Evolutionary conservation across 139 green algal genomes (phyloP), one percentile per base, ranked within the genome.

Genomic region (Auxenochlorella protothecoides): DNA sequence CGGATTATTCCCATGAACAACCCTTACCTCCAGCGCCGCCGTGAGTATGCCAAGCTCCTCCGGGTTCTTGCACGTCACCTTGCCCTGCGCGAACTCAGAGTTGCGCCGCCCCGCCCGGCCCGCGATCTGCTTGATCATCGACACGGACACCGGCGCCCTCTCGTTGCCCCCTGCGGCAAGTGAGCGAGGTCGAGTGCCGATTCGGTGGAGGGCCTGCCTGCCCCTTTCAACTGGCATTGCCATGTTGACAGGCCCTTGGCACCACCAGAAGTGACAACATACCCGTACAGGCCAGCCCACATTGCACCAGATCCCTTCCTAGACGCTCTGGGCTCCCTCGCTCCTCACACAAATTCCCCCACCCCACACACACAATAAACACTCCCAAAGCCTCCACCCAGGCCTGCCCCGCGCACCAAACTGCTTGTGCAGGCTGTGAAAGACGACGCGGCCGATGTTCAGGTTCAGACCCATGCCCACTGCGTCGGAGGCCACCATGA

Each of bases 401-500:
- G 70, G 61, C 54, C 8, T 7, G 12, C 2, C 60, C 27, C 27
- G 27, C 69, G 27, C 72, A 54, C 89, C 89, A 66, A 93, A 83
- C 64, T 83, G 89, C 73, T 97, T 98, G 54, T 77, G 55, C 62
- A 97, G 65, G 3, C 78, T 81, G 69, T 85, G 85, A 76, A 98
- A 97, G 59, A 98, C 84, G 60, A 98, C 80, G 51, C 93, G 83
- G 3, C 85, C 71, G 54, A 99, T 97, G 84, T 95, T 97, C 61
- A 99, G 87, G 81, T 98, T 99, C 54, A 99, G 80, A 4, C 94
- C 94, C 92, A 99, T 97, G 6, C 94, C 94, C 15, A 99, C 87
- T 4, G 94, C 94, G 74, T 99, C 94, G 7, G 79, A 90, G 12
- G 94, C 94, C 52, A 97, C 88, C 69, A 99, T 77, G 61, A 99